These are phyloP conservation scores for Aureobasidium zeae DNA, from an alignment of 2,329 filamentous ascomycete species.

Conservation along the genomic window DNA sequence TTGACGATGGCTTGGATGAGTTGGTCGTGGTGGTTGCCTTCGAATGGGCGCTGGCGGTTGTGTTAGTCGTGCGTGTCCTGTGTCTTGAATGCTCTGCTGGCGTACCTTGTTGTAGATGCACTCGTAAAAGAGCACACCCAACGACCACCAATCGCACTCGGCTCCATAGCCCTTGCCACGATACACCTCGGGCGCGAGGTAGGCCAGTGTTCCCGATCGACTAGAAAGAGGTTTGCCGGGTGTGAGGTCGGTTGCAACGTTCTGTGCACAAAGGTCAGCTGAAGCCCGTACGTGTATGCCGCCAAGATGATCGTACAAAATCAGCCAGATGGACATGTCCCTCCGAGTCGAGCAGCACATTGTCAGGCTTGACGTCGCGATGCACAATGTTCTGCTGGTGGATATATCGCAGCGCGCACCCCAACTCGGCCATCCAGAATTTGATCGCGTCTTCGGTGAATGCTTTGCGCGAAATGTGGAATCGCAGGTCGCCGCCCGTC, in stretches of 20 bases:
- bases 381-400: slow-evolving; percentile 83
- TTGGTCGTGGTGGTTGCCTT: slow-evolving; percentile 74
- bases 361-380: slow-evolving; percentile 85
- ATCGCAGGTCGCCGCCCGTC: slow-evolving; percentile 92
- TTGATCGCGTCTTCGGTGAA: slow-evolving; percentile 95
- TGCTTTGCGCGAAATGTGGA: slow-evolving; percentile 94
- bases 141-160: slow-evolving; percentile 96
- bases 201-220: slow-evolving; percentile 93
- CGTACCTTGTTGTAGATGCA: slow-evolving; percentile 96
- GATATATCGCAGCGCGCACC: slow-evolving; percentile 80
- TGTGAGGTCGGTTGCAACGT: slow-evolving; percentile 88
- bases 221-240: slow-evolving; percentile 77
- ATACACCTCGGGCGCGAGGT: slow-evolving; percentile 93
- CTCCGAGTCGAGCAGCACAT: slow-evolving; percentile 76
- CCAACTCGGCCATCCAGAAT: slow-evolving; percentile 94
- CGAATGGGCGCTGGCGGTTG: slow-evolving; percentile 67
- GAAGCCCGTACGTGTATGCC: not conserved
- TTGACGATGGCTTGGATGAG: slow-evolving; percentile 73
- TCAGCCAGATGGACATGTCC: slow-evolving; percentile 96
- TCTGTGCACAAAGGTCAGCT: slow-evolving; percentile 46
- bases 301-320: slow-evolving; percentile 57
- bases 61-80: slow-evolving; percentile 51
- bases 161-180: slow-evolving; percentile 78
- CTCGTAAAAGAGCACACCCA: slow-evolving; percentile 97
- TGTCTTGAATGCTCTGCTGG: slow-evolving; percentile 82